Conservation (phyloP, 345 rosid species). For the rapeseed (Brassica napus) region Da-Ae NC_063442.1:30062501-30063000, state of each 20-base stretch:
- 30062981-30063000: slow-evolving; percentile 3
- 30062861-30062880: neutral
- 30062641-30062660: too few species aligned
- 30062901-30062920: neutral
- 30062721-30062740: neutral
- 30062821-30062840: neutral
- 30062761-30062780: neutral
- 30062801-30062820: neutral
- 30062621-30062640: too few species aligned
- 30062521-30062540: neutral
- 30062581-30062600: neutral
- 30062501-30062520: neutral
- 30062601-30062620: too few species aligned
- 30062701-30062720: neutral
- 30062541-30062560: too few species aligned
- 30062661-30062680: neutral
- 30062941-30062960: slow-evolving; percentile 10
- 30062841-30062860: neutral
- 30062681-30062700: neutral
- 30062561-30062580: neutral
- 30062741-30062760: neutral
- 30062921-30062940: slow-evolving; percentile 13
- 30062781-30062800: neutral
- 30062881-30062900: neutral
- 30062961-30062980: slow-evolving; percentile 7